Base-by-base conservation (phyloP, 768 basidiomycete genomes). In the Peribolospora baueri region DNA sequence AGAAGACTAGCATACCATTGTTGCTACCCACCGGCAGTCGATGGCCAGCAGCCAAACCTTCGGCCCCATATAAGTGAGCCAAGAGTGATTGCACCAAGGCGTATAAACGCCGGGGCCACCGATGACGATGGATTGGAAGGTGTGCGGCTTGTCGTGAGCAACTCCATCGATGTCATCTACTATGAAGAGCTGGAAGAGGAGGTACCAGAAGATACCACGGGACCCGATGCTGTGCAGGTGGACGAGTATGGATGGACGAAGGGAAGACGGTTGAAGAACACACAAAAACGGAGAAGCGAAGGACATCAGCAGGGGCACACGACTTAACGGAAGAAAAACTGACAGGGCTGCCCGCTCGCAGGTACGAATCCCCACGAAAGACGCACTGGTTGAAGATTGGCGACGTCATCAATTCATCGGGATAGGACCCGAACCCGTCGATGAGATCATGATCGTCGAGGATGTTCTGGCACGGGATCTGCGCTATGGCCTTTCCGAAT, bases 181-280 rank as follows among this genome's bases (percentile, higher is more conserved):
- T 39, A 58, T 57, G 47, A 54, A 59, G 46, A 55, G 84, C 61
- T 98, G 91, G 72, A 98, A 97, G 1, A 98, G 72, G 25, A 91
- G 71, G 69, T 79, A 98, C 72, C 79, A 90, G 66, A 90, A 90
- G 68, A 88, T 93, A 25, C 80, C 85, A 60, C 82, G 71, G 0
- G 77, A 68, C 5, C 90, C 91, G 54, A 95, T 82, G 6, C 81
- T 84, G 57, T 55, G 48, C 52, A 59, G 61, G 60, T 5, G 55
- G 57, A 45, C 61, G 61, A 5, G 65, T 65, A 56, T 65, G 65
- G 36, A 63, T 63, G 52, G 64, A 64, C 1, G 66, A 63, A 3
- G 63, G 64, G 58, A 67, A 65, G 40, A 64, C 65, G 49, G 63
- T 60, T 54, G 54, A 10, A 58, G 51, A 38, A 41, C 6, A 11